phyloP scores from a whole-genome alignment of 192 early-diverging fungal species.

The Coemansia sp. region DNA sequence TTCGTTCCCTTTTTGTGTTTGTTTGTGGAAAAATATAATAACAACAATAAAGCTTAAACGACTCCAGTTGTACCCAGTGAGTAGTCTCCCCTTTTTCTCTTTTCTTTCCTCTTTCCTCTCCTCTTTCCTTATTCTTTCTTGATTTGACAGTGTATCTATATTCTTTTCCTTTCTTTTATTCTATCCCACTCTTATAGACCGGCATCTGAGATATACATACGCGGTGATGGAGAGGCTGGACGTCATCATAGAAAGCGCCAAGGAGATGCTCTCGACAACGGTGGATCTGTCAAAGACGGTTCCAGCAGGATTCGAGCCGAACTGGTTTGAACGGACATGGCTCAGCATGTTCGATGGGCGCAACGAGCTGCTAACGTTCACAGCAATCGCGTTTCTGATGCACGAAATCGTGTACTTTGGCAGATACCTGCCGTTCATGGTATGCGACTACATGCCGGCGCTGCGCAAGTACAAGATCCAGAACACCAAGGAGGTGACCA shows the following conservation, averaged over 20 bases:
- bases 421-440: conserved; percentile 83
- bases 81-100: not conserved
- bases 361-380: conserved; percentile 70
- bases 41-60: no score
- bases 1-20: no score
- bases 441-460: conserved; percentile 82
- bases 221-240: conserved; percentile 20
- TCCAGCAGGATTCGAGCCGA: conserved; percentile 38
- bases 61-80: no score
- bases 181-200: not conserved
- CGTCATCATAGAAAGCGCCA: conserved; percentile 24
- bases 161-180: conserved; percentile 12
- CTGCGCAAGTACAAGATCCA: conserved; percentile 92
- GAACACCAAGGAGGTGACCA: conserved; percentile 63
- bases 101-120: not conserved
- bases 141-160: not conserved
- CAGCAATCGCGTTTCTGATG: conserved; percentile 75
- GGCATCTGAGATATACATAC: not conserved
- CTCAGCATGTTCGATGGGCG: conserved; percentile 64
- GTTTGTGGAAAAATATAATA: no score
- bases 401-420: conserved; percentile 93
- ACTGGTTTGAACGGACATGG: conserved; percentile 64
- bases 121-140: not conserved
- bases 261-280: conserved; percentile 38
- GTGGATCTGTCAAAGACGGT: conserved; percentile 33